phyloP scores from a whole-genome alignment of 2,329 filamentous ascomycete genomes.

The Pseudofabraea citricarpa region DNA sequence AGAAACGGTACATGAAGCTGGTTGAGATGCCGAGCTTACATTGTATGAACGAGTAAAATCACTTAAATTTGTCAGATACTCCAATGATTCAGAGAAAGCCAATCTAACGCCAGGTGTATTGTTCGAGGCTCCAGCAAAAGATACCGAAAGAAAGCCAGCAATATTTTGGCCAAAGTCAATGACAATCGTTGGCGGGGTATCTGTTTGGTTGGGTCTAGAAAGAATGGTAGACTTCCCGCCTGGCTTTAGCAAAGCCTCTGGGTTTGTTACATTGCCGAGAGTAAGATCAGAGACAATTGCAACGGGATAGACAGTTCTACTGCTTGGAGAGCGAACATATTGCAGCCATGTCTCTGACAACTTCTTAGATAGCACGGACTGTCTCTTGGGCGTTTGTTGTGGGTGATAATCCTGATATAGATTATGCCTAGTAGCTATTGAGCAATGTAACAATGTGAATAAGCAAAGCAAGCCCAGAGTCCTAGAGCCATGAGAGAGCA shows the following conservation, averaged over 20 bases:
- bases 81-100: constrained; percentile 43
- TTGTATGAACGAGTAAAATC: constrained; percentile 46
- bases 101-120: constrained; percentile 36
- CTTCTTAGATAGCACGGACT: too few species aligned
- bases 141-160: constrained; percentile 37
- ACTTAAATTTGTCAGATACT: constrained; percentile 38
- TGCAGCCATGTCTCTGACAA: constrained; percentile 32
- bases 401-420: too few species aligned
- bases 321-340: constrained; percentile 34
- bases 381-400: too few species aligned
- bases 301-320: constrained; percentile 27
- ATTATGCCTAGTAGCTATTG: too few species aligned
- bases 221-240: constrained; percentile 28
- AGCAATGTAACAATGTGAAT: too few species aligned
- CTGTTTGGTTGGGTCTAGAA: constrained; percentile 10
- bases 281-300: constrained; percentile 28
- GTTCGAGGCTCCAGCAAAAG: constrained; percentile 32
- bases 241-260: constrained; percentile 28
- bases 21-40: constrained; percentile 18
- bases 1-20: not conserved
- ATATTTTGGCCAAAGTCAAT: constrained; percentile 47
- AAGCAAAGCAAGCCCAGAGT: too few species aligned
- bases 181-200: constrained; percentile 32
- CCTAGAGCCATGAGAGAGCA: too few species aligned
- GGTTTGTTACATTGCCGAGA: constrained; percentile 34